Conservation (phyloP, 2,329 filamentous ascomycete species). For the Ophiosphaerella narmari region DNA sequence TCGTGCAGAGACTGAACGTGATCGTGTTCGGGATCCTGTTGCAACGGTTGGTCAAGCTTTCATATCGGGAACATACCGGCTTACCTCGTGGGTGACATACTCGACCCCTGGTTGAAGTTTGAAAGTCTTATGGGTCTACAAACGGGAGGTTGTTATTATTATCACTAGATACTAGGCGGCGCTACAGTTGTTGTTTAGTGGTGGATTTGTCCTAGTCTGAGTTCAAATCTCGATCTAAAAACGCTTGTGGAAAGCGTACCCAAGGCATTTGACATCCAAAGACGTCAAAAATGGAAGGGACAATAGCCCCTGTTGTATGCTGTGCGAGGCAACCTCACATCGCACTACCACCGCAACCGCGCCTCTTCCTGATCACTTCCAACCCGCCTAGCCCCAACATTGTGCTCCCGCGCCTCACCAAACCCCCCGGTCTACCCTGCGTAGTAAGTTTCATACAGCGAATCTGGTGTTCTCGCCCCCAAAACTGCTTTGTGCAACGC, state of each 20-base stretch:
- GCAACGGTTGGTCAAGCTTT: not conserved
- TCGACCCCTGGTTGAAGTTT: constrained; percentile 1
- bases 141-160: too few relatives aligned
- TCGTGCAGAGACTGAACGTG: not conserved
- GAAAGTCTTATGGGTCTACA: not conserved
- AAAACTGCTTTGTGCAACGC: constrained; percentile 8
- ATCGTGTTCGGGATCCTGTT: constrained; percentile 1
- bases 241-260: too few relatives aligned
- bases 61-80: not conserved
- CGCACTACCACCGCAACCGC: not conserved
- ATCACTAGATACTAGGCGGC: too few relatives aligned
- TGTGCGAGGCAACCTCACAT: not conserved
- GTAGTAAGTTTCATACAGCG: not conserved
- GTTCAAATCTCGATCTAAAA: too few relatives aligned
- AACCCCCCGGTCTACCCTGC: not conserved
- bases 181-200: too few relatives aligned
- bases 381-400: not conserved
- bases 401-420: not conserved
- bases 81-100: constrained; percentile 1
- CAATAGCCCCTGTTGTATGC: too few relatives aligned
- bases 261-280: too few relatives aligned
- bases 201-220: too few relatives aligned
- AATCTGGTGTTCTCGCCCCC: constrained; percentile 2
- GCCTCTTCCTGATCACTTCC: not conserved
- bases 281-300: too few relatives aligned